Evolutionary conservation across 805 yeast species (phyloP), one percentile per base, ranked within the genome.

Genomic region (Spathaspora gorwiae): DNA sequence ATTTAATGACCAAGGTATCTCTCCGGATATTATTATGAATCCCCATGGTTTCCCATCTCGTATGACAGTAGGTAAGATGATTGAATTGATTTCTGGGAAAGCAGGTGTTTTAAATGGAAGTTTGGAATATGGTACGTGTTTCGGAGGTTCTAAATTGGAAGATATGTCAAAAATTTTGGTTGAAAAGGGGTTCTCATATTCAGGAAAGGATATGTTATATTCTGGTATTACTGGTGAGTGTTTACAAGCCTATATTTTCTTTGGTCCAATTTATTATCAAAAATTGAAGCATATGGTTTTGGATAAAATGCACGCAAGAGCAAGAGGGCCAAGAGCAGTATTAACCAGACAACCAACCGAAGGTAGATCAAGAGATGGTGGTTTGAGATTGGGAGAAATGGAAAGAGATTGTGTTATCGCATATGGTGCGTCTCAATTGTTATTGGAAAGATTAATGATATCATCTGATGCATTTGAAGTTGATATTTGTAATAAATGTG

Each of bases 1-100:
- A 11, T 92, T 92, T 68, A 88, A 83, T 61, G 98, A 94, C 56
- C 79, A 83, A 47, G 99, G 99, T 62, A 79, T 94, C 26, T 74
- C 81, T 3, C 99, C 99, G 0, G 99, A 92, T 70, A 90, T 92
- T 53, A 92, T 92, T 59, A 92, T 92, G 97, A 92, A 92, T 61
- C 99, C 99, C 1, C 99, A 92, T 65, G 99, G 97, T 72, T 94
- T 92, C 84, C 99, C 99, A 51, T 92, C 98, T 32, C 95, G 99
- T 79, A 94, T 94, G 99, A 94, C 99, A 35, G 98, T 94, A 14
- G 99, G 99, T 48, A 94, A 94, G 68, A 92, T 94, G 98, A 81
- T 94, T 54, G 99, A 94, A 66, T 75, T 92, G 50, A 86, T 94
- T 24, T 86, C 96, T 30, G 99, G 99, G 55, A 94, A 94, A 62